Conservation (phyloP, 2,329 filamentous ascomycete genomes). For the Exutisphaerella laricina region DNA sequence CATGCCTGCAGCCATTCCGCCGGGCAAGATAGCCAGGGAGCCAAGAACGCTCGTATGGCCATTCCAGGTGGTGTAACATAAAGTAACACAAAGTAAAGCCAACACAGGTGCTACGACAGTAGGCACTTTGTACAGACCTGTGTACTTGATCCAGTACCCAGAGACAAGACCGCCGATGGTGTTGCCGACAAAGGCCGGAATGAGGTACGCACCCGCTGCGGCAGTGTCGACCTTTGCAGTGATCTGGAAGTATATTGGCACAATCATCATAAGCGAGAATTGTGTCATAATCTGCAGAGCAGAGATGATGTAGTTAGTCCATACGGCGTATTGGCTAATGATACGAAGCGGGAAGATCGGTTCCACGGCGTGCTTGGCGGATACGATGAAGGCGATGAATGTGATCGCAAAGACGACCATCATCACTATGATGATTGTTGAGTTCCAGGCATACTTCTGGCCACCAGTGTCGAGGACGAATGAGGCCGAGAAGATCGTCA, state of each 20-base stretch:
- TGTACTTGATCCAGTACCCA: conserved; percentile 53
- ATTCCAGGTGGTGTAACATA: conserved; percentile 54
- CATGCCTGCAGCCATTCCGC: conserved; percentile 50
- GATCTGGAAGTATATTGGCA: conserved; percentile 66
- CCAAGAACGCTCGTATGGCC: conserved; percentile 51
- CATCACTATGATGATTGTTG: conserved; percentile 29
- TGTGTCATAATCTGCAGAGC: conserved; percentile 54
- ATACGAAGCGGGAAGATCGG: conserved; percentile 56
- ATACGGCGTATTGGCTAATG: conserved; percentile 48
- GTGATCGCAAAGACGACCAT: conserved; percentile 9
- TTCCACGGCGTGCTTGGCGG: conserved; percentile 20
- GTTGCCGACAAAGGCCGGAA: conserved; percentile 64
- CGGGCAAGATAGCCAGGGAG: conserved; percentile 34
- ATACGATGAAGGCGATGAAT: conserved; percentile 20
- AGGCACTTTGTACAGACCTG: conserved; percentile 55
- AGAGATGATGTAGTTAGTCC: conserved; percentile 50
- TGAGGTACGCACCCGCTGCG: conserved; percentile 54
- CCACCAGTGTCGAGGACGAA: conserved; percentile 48
- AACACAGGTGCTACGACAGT: conserved; percentile 48
- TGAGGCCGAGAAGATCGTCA: conserved; percentile 42
- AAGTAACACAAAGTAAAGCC: conserved; percentile 47
- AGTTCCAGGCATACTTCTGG: conserved; percentile 37
- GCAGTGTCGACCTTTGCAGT: conserved; percentile 55
- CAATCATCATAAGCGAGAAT: conserved; percentile 57
- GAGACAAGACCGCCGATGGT: conserved; percentile 57